These are phyloP conservation scores for Phialophora chinensis DNA, from an alignment of 2,329 filamentous ascomycete species.

Conservation along the genomic window DNA sequence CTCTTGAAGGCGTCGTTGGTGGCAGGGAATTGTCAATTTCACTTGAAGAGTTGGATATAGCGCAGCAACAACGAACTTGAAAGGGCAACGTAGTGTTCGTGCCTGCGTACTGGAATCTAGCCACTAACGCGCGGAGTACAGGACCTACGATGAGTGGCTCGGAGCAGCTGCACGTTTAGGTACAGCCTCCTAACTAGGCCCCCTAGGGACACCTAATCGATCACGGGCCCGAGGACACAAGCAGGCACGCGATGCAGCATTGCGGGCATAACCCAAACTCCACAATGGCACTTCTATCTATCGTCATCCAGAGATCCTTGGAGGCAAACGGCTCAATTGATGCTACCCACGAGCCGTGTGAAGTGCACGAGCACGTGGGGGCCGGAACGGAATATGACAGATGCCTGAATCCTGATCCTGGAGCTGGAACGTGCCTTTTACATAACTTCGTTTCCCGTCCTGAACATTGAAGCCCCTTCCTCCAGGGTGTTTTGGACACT, in stretches of 20 bases:
- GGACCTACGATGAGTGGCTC: not conserved
- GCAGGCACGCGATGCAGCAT: slow-evolving; percentile 14
- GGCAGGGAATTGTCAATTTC: not conserved
- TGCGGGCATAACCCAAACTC: slow-evolving; percentile 21
- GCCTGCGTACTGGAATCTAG: not conserved
- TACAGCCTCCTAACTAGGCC: not conserved
- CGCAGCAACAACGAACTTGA: not conserved
- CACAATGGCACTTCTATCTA: slow-evolving; percentile 4
- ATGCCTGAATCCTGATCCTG: slow-evolving; percentile 6
- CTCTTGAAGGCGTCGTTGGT: not conserved
- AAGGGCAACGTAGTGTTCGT: not conserved
- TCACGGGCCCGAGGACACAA: not conserved
- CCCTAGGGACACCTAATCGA: not conserved
- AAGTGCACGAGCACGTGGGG: slow-evolving; percentile 16
- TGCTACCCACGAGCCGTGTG: not conserved
- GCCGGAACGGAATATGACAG: not conserved
- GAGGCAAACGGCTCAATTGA: slow-evolving; percentile 13
- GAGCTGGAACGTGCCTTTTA: slow-evolving; percentile 5
- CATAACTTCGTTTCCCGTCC: not conserved
- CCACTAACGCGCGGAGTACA: not conserved
- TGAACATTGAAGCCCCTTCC: not conserved
- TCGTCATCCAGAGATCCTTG: slow-evolving; percentile 11
- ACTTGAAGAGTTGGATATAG: not conserved
- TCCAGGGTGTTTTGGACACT: not conserved
- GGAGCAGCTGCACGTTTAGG: not conserved